Conservation (phyloP, 345 rosid species). For the Hypericum perforatum region DNA sequence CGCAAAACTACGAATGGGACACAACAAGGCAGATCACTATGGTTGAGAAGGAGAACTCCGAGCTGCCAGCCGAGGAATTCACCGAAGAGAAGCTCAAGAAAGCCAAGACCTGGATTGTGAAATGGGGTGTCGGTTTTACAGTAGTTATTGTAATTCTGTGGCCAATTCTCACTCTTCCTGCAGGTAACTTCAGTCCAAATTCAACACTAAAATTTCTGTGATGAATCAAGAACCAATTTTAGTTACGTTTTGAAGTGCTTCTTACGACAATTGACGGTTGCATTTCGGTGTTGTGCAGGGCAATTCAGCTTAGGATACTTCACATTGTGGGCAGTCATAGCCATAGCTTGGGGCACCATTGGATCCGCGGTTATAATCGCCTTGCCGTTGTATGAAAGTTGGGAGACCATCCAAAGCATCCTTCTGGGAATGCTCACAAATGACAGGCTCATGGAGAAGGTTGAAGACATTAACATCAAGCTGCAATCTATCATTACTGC, state of each 20-base stretch:
- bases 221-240: not conserved
- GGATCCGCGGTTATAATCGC: conserved; percentile 62
- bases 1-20: conserved; percentile 77
- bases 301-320: conserved; percentile 65
- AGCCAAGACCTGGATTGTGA: conserved; percentile 76
- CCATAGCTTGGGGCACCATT: conserved; percentile 80
- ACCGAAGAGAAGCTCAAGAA: conserved; percentile 58
- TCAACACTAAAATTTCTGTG: not conserved
- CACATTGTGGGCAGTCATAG: conserved; percentile 78
- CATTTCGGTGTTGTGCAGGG: conserved; percentile 21
- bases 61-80: conserved; percentile 53
- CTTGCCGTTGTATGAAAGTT: conserved; percentile 63
- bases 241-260: not conserved
- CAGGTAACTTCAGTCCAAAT: conserved; percentile 33
- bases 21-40: conserved; percentile 68
- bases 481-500: conserved; percentile 42
- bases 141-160: conserved; percentile 54
- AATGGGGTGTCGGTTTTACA: conserved; percentile 78
- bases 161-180: conserved; percentile 76
- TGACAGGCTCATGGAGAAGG: conserved; percentile 48
- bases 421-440: conserved; percentile 71
- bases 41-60: conserved; percentile 54
- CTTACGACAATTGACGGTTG: not conserved
- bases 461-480: conserved; percentile 50
- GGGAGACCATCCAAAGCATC: conserved; percentile 56